Conservation (phyloP, 1,284 basidiomycete genomes). For the Apiotrichum gracile region DNA sequence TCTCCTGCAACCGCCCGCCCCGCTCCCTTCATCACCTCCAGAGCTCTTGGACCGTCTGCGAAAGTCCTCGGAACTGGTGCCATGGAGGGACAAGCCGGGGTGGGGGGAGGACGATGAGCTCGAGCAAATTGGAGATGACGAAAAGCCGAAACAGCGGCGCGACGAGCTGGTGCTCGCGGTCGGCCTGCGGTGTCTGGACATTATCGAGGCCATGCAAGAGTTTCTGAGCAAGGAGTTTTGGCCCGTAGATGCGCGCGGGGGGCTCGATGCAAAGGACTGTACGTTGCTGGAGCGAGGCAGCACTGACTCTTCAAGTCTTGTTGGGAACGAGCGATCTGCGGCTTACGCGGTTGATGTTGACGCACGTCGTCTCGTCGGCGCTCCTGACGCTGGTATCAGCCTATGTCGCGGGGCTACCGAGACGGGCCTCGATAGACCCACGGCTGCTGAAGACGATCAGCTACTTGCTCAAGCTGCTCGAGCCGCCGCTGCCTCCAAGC, state of each 20-base stretch:
- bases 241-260: conserved; percentile 23
- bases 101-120: conserved; percentile 18
- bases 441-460: background rate
- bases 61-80: conserved; percentile 17
- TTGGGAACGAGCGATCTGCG: conserved; percentile 36
- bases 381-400: conserved; percentile 19
- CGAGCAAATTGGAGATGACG: conserved; percentile 9
- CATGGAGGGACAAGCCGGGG: conserved; percentile 14
- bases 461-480: conserved; percentile 20
- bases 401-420: conserved; percentile 20
- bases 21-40: conserved; percentile 25
- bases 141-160: conserved; percentile 3
- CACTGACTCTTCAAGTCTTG: conserved; percentile 16
- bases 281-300: background rate
- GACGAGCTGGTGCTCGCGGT: conserved; percentile 18
- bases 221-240: conserved; percentile 32
- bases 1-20: conserved; percentile 30
- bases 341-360: conserved; percentile 24
- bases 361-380: conserved; percentile 22
- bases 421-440: background rate
- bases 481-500: conserved; percentile 14
- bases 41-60: conserved; percentile 21
- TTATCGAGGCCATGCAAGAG: conserved; percentile 24
- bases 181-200: conserved; percentile 26
- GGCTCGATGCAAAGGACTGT: conserved; percentile 27